Conservation (phyloP, 2,329 filamentous ascomycete species). For the Fusarium lyarnte region DNA sequence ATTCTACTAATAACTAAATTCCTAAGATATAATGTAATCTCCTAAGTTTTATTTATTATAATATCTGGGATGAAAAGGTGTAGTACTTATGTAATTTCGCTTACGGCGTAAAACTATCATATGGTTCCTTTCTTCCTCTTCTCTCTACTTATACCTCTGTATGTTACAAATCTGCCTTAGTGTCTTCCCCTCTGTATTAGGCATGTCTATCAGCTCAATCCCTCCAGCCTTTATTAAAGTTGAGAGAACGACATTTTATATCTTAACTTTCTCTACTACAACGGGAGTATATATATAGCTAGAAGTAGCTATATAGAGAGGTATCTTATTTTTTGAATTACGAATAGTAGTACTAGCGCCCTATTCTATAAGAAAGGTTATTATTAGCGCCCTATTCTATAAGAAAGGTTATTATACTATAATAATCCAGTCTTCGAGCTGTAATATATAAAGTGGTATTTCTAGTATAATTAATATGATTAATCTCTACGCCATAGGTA, state of each 20-base stretch:
- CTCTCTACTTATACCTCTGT: accelerated
- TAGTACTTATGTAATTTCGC: neutral
- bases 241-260: neutral
- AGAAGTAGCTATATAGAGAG: neutral
- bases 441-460: neutral
- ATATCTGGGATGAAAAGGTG: no score
- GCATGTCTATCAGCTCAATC: accelerated
- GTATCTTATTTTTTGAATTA: neutral
- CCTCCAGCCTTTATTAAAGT: accelerated
- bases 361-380: accelerated
- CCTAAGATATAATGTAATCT: no score
- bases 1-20: accelerated
- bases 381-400: neutral
- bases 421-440: neutral
- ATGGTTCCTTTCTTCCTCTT: accelerated
- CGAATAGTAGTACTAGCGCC: neutral
- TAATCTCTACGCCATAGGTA: neutral
- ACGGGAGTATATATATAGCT: accelerated
- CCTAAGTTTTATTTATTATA: no score
- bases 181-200: neutral
- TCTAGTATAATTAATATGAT: neutral
- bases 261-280: neutral
- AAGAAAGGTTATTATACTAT: neutral
- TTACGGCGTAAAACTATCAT: accelerated
- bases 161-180: no score